Percentiles rank a stretch among this genome's conserved stretches.
Conservation (phyloP, 768 basidiomycete species). For the Zangia roseola region DNA sequence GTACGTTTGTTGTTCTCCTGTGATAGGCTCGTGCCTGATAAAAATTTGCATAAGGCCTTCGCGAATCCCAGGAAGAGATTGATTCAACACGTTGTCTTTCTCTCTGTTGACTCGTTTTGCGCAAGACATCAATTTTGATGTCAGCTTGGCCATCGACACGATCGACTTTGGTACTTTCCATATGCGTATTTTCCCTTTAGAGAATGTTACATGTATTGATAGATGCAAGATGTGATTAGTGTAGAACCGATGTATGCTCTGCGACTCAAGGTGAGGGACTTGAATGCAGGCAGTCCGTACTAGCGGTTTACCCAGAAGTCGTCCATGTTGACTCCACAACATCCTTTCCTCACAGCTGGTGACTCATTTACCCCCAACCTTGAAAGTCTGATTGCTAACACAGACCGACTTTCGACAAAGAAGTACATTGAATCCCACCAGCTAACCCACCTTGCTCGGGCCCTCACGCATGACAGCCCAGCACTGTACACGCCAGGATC, state of each 20-base stretch:
- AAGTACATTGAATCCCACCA: constrained; percentile 86
- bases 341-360: too few species aligned
- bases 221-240: constrained; percentile 4
- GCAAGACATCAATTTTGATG: constrained; percentile 62
- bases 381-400: too few species aligned
- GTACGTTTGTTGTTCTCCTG: too few species aligned
- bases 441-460: constrained; percentile 70
- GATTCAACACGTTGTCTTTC: too few species aligned
- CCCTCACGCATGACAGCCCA: constrained; percentile 84
- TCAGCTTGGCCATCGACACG: constrained; percentile 53
- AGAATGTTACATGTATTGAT: background rate
- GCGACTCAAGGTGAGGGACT: constrained; percentile 6
- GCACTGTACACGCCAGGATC: constrained; percentile 86
- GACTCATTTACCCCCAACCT: too few species aligned
- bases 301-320: too few species aligned
- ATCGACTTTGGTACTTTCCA: constrained; percentile 71
- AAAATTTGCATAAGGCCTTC: too few species aligned
- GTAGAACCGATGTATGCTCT: constrained; percentile 8
- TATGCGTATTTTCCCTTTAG: constrained; percentile 33
- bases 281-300: too few species aligned
- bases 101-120: too few species aligned
- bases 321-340: too few species aligned
- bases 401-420: constrained; percentile 53
- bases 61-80: too few species aligned
- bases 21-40: too few species aligned